These are phyloP conservation scores for Phyllosticta citrichinensis DNA, from an alignment of 2,329 filamentous ascomycete genomes.

Conservation along the genomic window DNA sequence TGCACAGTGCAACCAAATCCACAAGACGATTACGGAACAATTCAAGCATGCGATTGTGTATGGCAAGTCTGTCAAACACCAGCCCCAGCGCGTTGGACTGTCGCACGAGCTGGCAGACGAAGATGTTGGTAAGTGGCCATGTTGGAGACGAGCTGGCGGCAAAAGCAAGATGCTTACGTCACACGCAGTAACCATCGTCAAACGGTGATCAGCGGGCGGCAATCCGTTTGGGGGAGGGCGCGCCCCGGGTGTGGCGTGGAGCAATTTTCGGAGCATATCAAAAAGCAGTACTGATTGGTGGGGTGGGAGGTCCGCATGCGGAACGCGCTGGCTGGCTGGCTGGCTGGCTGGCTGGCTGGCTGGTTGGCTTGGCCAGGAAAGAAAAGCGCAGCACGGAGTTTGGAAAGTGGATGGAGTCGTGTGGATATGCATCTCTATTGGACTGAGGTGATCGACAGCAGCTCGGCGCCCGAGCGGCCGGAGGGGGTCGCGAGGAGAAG, in stretches of 20 bases:
- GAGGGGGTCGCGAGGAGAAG: neutral
- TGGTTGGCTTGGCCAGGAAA: neutral
- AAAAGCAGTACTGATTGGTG: slow-evolving; percentile 8
- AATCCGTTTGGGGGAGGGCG: neutral
- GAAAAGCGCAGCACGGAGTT: slow-evolving; percentile 1
- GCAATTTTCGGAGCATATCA: slow-evolving; percentile 11
- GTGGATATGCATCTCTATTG: slow-evolving; percentile 9
- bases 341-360: neutral
- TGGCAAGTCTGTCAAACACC: slow-evolving; percentile 96
- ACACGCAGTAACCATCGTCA: slow-evolving; percentile 32
- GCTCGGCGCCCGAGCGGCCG: neutral
- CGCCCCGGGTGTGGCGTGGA: slow-evolving; percentile 8
- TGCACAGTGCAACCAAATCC: slow-evolving; percentile 82
- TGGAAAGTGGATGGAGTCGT: slow-evolving; percentile 5
- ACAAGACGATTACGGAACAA: slow-evolving; percentile 89
- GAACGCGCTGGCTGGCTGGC: neutral
- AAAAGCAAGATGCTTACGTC: slow-evolving; percentile 16
- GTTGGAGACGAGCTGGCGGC: neutral
- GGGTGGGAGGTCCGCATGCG: neutral
- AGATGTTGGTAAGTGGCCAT: slow-evolving; percentile 69
- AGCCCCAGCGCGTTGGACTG: slow-evolving; percentile 89
- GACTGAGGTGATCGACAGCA: slow-evolving; percentile 8
- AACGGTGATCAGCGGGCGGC: slow-evolving; percentile 21
- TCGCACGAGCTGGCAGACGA: slow-evolving; percentile 88
- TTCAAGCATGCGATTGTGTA: slow-evolving; percentile 96